A percentile compares a stretch with the other conserved stretches of the same genome.
Conservation (phyloP, 495 filamentous ascomycete species). For the Evansstolkia leycettana region DNA sequence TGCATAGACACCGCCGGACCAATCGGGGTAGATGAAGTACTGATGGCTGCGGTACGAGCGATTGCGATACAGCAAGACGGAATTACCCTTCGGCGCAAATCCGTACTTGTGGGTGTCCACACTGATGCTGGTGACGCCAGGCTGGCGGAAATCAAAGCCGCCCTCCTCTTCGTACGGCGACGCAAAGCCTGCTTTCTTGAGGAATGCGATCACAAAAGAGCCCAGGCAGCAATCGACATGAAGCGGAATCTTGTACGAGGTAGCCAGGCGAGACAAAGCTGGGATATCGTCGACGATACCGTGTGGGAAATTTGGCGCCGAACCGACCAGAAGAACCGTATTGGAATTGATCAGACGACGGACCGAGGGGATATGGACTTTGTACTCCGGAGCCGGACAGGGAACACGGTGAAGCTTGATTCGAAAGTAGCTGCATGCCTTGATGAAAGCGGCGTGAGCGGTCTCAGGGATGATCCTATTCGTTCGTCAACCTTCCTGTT, state of each 20-base stretch:
- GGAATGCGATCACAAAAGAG: conserved; percentile 85
- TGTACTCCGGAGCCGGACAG: conserved; percentile 75
- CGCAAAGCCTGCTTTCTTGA: conserved; percentile 77
- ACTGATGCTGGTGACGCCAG: conserved; percentile 86
- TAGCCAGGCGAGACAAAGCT: conserved; percentile 70
- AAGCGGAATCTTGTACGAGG: conserved; percentile 65
- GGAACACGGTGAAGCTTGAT: conserved; percentile 87
- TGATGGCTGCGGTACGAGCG: conserved; percentile 68
- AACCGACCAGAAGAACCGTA: conserved; percentile 91
- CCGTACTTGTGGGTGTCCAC: conserved; percentile 99
- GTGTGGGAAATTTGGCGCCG: conserved; percentile 94
- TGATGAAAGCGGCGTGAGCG: conserved; percentile 90
- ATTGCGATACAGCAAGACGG: conserved; percentile 79
- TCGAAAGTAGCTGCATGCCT: conserved; percentile 87
- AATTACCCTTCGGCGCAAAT: conserved; percentile 95
- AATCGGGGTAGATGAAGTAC: conserved; percentile 92
- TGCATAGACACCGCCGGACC: conserved; percentile 93
- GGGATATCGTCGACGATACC: conserved; percentile 94
- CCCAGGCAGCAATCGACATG: conserved; percentile 98
- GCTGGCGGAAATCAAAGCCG: conserved; percentile 86
- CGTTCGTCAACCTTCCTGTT: conserved; percentile 9
- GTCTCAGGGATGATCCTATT: conserved; percentile 84
- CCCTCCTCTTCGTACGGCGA: conserved; percentile 49
- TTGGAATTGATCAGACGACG: conserved; percentile 86
- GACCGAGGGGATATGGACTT: conserved; percentile 66